Evolutionary conservation across 2,329 filamentous ascomycete species (phyloP).

Genomic region (Dryadomyces quercus-mongolicae): DNA sequence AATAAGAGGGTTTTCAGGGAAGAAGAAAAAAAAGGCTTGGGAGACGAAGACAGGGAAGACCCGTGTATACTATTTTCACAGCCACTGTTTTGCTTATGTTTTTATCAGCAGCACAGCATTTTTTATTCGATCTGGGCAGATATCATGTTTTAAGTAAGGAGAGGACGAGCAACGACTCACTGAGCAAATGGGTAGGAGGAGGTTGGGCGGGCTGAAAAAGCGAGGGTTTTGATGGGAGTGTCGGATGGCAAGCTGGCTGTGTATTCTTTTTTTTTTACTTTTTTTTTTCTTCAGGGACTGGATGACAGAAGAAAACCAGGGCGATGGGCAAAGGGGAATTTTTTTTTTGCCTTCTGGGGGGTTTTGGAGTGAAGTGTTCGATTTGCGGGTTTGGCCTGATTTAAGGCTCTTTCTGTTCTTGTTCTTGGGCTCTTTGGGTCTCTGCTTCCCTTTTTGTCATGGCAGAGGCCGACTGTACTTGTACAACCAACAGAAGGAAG

Average conservation of each 20-base stretch:
- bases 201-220: too few relatives aligned
- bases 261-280: background rate
- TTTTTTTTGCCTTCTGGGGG: background rate
- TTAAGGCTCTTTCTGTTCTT: background rate
- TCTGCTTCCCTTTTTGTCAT: too few relatives aligned
- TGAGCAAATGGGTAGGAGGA: too few relatives aligned
- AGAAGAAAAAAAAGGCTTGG: background rate
- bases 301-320: background rate
- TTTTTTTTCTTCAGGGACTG: background rate
- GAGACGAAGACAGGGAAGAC: background rate
- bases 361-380: background rate
- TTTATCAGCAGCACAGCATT: background rate
- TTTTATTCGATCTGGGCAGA: background rate
- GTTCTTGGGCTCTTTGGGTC: background rate
- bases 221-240: background rate
- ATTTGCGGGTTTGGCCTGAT: background rate
- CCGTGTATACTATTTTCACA: constrained; percentile 10
- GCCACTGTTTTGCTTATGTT: background rate
- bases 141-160: background rate
- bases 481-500: background rate
- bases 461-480: background rate
- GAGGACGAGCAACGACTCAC: background rate
- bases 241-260: background rate
- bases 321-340: background rate
- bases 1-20: background rate